A percentile compares a stretch with the other conserved stretches of the same genome.
Conservation (phyloP, 768 basidiomycete genomes). For the Russula foetens region DNA sequence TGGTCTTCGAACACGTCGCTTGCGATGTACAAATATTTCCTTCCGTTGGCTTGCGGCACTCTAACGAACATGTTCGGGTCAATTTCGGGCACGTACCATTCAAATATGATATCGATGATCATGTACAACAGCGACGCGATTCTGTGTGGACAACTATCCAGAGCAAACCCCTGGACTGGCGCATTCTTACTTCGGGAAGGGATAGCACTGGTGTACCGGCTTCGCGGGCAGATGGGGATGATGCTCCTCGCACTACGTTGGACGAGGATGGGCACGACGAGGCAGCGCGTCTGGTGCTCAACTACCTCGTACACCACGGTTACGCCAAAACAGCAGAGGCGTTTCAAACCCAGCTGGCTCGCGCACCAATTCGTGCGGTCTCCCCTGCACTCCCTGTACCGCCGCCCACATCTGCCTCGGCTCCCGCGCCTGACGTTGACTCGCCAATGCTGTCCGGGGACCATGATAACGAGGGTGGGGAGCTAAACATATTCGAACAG, state of each 20-base stretch:
- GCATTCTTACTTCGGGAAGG: constrained; percentile 23
- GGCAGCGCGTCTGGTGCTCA: constrained; percentile 65
- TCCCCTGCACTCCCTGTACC: constrained; percentile 19
- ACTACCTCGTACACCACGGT: constrained; percentile 81
- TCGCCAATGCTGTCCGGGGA: constrained; percentile 19
- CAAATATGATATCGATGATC: constrained; percentile 83
- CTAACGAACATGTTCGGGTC: constrained; percentile 66
- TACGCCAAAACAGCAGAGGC: constrained; percentile 65
- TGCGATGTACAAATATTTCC: constrained; percentile 67
- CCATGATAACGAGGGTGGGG: constrained; percentile 36
- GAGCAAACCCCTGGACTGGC: constrained; percentile 44
- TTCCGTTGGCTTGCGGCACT: constrained; percentile 80
- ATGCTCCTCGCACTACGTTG: constrained; percentile 34
- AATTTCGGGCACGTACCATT: constrained; percentile 89
- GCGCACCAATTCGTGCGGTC: background rate
- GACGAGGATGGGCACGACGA: constrained; percentile 26
- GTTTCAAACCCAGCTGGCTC: constrained; percentile 43
- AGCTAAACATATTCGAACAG: constrained; percentile 36
- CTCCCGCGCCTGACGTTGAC: constrained; percentile 17
- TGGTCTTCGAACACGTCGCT: constrained; percentile 66
- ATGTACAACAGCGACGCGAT: constrained; percentile 66
- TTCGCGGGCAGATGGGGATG: constrained; percentile 32
- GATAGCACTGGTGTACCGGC: background rate
- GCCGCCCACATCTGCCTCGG: constrained; percentile 11
- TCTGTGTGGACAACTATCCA: constrained; percentile 61